Conservation (phyloP, 192 early-diverging fungal species). For the Dispira simplex region DNA sequence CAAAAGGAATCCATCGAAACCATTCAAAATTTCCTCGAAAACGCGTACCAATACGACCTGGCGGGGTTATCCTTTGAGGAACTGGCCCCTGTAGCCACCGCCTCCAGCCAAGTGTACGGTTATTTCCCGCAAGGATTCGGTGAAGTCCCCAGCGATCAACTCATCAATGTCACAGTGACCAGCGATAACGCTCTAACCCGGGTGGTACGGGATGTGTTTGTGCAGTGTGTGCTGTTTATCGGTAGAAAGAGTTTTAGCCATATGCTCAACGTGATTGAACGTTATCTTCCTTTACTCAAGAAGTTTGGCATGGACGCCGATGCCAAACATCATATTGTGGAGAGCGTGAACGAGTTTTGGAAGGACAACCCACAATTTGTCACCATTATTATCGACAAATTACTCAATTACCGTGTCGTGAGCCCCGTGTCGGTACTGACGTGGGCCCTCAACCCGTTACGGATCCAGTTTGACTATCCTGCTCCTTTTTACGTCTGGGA, state of each 20-base stretch:
- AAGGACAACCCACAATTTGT: slow-evolving; percentile 73
- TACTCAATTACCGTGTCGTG: slow-evolving; percentile 89
- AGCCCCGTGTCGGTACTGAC: slow-evolving; percentile 66
- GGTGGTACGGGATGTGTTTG: slow-evolving; percentile 50
- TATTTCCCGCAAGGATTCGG: not conserved
- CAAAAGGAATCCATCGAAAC: not conserved
- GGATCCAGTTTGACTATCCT: slow-evolving; percentile 18
- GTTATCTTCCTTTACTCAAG: slow-evolving; percentile 36
- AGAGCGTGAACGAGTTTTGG: slow-evolving; percentile 78
- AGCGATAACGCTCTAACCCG: not conserved
- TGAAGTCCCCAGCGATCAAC: not conserved
- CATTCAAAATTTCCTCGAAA: not conserved
- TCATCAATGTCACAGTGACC: not conserved
- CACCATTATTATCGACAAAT: slow-evolving; percentile 85
- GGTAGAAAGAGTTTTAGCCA: slow-evolving; percentile 93
- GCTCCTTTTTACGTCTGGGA: slow-evolving; percentile 62
- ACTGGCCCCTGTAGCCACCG: not conserved
- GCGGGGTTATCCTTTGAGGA: not conserved
- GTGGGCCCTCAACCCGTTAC: slow-evolving; percentile 47
- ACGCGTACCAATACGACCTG: not conserved
- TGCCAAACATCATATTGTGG: slow-evolving; percentile 54
- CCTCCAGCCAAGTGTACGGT: not conserved
- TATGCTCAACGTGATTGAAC: slow-evolving; percentile 78
- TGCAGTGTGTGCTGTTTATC: slow-evolving; percentile 70
- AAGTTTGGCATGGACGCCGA: slow-evolving; percentile 31